Evolutionary conservation across 805 yeast species (phyloP).

Genomic region (Yamadazyma takamatsuzukensis): DNA sequence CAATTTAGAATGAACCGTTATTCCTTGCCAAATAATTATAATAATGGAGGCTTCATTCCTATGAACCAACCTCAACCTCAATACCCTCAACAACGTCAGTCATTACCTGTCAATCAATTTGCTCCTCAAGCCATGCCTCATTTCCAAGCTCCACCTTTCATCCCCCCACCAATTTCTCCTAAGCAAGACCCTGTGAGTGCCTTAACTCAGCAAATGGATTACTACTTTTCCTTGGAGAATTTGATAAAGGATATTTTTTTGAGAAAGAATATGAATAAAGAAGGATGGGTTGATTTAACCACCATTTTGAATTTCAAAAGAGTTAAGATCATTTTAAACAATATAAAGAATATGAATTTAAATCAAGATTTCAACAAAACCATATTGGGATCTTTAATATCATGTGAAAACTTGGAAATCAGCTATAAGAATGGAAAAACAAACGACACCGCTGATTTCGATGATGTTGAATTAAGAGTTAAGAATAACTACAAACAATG

Average conservation of each 20-base stretch:
- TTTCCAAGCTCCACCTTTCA: constrained; percentile 24
- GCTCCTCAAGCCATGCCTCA: too few species aligned
- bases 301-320: constrained; percentile 72
- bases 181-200: constrained; percentile 45
- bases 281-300: constrained; percentile 67
- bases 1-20: constrained; percentile 11
- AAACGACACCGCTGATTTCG: constrained; percentile 28
- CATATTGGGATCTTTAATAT: constrained; percentile 51
- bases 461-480: constrained; percentile 59
- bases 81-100: constrained; percentile 2
- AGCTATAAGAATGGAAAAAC: constrained; percentile 33
- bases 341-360: constrained; percentile 29
- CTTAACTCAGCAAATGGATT: constrained; percentile 66
- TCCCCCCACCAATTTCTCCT: constrained; percentile 46
- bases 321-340: constrained; percentile 52
- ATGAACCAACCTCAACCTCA: constrained; percentile 7
- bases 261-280: constrained; percentile 73
- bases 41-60: constrained; percentile 9
- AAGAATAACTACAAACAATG: constrained; percentile 57
- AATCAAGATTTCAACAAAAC: constrained; percentile 22
- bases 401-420: constrained; percentile 51
- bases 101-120: too few species aligned
- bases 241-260: constrained; percentile 79
- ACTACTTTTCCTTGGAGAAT: constrained; percentile 87
- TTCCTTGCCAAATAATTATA: constrained; percentile 11